A percentile compares a stretch with the other conserved stretches of the same genome.
Conservation (phyloP, 1,139 yeast species). For the Blastobotrys malaysiensis region DNA sequence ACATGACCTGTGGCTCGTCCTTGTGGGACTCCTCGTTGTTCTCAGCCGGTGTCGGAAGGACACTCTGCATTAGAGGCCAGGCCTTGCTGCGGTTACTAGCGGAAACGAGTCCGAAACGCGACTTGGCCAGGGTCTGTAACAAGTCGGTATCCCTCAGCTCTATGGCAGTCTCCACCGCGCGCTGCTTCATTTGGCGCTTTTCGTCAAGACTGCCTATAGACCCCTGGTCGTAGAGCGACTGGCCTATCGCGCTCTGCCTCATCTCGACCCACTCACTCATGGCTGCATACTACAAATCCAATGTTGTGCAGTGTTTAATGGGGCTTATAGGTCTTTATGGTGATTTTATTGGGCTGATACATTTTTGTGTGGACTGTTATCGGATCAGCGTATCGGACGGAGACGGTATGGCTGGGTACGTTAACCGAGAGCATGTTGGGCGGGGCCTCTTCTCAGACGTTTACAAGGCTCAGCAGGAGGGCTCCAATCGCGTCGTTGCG, state of each 20-base stretch:
- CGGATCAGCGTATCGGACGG: background rate
- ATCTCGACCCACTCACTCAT: constrained; percentile 42
- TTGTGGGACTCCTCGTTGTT: constrained; percentile 37
- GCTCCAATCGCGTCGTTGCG: constrained; percentile 31
- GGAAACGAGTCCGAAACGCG: constrained; percentile 47
- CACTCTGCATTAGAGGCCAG: constrained; percentile 14
- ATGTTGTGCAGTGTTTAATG: background rate
- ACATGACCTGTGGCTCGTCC: constrained; percentile 72
- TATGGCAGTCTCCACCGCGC: constrained; percentile 40
- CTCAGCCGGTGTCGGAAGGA: background rate
- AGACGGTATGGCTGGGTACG: background rate
- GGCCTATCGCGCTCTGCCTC: constrained; percentile 46
- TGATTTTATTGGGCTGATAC: background rate
- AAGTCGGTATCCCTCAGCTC: constrained; percentile 30
- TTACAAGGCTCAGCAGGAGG: constrained; percentile 23
- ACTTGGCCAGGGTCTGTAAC: constrained; percentile 34
- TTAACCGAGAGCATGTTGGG: constrained; percentile 19
- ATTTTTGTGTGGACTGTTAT: background rate
- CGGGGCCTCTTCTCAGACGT: constrained; percentile 36
- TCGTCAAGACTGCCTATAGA: constrained; percentile 39
- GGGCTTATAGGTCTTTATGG: background rate
- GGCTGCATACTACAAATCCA: background rate
- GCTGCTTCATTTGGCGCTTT: constrained; percentile 38
- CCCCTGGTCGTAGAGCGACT: constrained; percentile 42
- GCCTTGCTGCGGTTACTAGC: constrained; percentile 36